These are phyloP conservation scores for Sextonia rubra DNA, from an alignment of 164 flowering plant genomes.

Conservation along the genomic window DNA sequence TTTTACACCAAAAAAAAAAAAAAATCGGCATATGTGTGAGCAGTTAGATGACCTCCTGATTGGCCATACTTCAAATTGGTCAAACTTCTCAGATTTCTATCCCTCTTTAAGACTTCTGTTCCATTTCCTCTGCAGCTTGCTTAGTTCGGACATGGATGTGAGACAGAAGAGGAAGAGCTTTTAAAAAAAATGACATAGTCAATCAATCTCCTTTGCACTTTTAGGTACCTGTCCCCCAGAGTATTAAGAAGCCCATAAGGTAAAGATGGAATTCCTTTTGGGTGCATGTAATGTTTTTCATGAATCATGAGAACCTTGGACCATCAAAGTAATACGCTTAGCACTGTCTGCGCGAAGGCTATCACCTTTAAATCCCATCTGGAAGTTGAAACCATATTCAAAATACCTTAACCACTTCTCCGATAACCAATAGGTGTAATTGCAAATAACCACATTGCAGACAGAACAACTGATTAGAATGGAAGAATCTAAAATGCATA, in stretches of 20 bases:
- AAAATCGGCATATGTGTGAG: conserved; percentile 20
- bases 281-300: conserved; percentile 36
- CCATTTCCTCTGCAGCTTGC: conserved; percentile 4
- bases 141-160: conserved; percentile 11
- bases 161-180: conserved; percentile 24
- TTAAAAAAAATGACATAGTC: conserved; percentile 9
- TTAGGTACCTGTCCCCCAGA: conserved; percentile 60
- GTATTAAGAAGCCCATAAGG: conserved; percentile 58
- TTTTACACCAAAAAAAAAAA: conserved; percentile 34
- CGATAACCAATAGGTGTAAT: neutral
- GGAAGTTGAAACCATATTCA: conserved; percentile 36
- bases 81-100: conserved; percentile 9
- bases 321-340: conserved; percentile 77
- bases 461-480: neutral
- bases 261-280: conserved; percentile 33
- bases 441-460: neutral
- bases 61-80: conserved; percentile 8
- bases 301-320: conserved; percentile 80
- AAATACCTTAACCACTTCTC: conserved; percentile 27
- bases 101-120: conserved; percentile 5
- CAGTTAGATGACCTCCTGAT: conserved; percentile 17
- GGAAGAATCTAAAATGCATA: neutral
- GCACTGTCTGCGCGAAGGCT: conserved; percentile 70
- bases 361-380: conserved; percentile 86
- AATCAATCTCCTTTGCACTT: conserved; percentile 56